A percentile compares a stretch with the other conserved stretches of the same genome.
Conservation (phyloP, 768 basidiomycete genomes). For the Mycena venus region DNA sequence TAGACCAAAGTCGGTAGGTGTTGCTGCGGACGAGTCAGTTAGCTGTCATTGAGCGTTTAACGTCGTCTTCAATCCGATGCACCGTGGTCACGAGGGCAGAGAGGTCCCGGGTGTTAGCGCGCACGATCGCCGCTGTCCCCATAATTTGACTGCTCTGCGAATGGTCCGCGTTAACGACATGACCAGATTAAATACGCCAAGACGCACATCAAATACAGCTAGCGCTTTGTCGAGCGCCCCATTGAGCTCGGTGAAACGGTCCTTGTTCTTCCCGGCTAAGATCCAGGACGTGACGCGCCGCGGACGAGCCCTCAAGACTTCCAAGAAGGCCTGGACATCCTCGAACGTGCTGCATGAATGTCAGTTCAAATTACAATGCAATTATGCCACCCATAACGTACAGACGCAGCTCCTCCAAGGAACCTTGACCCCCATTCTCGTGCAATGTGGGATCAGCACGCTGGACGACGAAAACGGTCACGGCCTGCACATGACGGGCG, state of each 20-base stretch:
- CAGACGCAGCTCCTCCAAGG: neutral
- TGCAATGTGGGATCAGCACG: neutral
- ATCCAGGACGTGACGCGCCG: neutral
- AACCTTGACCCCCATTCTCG: neutral
- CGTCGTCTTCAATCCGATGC: neutral
- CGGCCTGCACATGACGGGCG: neutral
- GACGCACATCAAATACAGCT: neutral
- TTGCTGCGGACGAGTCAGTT: too few relatives aligned
- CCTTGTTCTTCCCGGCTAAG: neutral
- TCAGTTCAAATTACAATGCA: neutral
- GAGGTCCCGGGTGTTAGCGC: neutral
- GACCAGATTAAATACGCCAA: neutral
- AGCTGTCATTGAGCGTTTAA: neutral
- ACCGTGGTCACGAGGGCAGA: neutral
- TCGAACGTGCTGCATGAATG: neutral
- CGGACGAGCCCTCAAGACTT: neutral
- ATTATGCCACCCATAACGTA: neutral
- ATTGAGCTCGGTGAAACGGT: neutral
- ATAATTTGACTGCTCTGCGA: neutral
- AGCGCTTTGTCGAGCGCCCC: constrained; percentile 6
- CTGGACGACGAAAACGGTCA: neutral
- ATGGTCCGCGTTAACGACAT: neutral
- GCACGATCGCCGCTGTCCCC: neutral
- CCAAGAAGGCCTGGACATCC: neutral
- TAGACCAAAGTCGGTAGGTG: too few relatives aligned